These are phyloP conservation scores for Cladophialophora carrionii DNA, from an alignment of 2,329 filamentous ascomycete genomes.

Conservation along the genomic window DNA sequence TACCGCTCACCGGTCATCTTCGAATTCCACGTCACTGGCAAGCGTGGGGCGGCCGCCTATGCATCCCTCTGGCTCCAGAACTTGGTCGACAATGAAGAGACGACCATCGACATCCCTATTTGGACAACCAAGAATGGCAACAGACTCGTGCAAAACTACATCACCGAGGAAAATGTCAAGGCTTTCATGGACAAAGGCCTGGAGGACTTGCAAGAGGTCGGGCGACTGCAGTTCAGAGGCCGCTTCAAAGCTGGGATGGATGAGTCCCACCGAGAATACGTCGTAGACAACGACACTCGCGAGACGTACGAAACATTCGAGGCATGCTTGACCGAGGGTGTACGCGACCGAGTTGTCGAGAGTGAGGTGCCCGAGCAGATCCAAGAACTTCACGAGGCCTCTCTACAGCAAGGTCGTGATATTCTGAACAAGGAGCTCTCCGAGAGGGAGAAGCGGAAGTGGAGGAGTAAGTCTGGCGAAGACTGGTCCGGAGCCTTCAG, in stretches of 20 bases:
- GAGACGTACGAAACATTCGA: constrained; percentile 97
- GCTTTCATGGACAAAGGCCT: constrained; percentile 68
- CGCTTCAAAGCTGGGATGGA: constrained; percentile 91
- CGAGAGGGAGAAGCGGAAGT: constrained; percentile 73
- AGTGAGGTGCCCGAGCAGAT: constrained; percentile 73
- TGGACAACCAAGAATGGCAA: constrained; percentile 78
- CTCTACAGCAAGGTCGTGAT: constrained; percentile 76
- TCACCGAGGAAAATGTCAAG: constrained; percentile 75
- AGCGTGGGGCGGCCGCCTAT: constrained; percentile 72
- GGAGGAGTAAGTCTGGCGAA: constrained; percentile 76
- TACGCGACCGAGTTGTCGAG: constrained; percentile 70
- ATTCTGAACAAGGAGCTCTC: constrained; percentile 70
- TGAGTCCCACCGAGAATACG: constrained; percentile 78
- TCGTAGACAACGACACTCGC: constrained; percentile 82
- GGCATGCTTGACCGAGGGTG: constrained; percentile 84
- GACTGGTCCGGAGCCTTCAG: constrained; percentile 90
- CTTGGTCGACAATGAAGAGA: constrained; percentile 76
- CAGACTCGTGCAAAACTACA: constrained; percentile 87
- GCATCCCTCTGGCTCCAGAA: constrained; percentile 85
- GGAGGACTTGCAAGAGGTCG: constrained; percentile 75
- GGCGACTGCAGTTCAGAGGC: constrained; percentile 76
- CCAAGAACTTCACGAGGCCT: constrained; percentile 77
- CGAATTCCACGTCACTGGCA: constrained; percentile 73
- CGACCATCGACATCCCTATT: constrained; percentile 82
- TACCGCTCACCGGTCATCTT: constrained; percentile 90